Conservation (phyloP, 2,329 filamentous ascomycete genomes). For the Annulohypoxylon truncatum region DNA sequence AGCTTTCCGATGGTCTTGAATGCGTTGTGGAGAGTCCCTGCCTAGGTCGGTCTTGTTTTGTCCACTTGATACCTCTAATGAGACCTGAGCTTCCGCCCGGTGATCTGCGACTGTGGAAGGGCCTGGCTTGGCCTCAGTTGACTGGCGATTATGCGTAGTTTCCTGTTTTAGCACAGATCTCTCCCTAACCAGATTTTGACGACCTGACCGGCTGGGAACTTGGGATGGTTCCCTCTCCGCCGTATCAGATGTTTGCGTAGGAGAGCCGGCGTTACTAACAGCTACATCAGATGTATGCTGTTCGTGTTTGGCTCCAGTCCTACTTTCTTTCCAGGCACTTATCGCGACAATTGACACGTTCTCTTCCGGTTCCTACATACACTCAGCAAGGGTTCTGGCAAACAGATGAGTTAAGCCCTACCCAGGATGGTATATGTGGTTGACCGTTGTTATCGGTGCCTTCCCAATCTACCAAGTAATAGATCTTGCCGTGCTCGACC, state of each 20-base stretch:
- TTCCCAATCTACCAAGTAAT: constrained; percentile 69
- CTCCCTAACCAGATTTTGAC: constrained; percentile 1
- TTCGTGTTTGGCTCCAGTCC: constrained; percentile 17
- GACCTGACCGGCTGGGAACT: background rate
- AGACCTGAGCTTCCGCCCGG: background rate
- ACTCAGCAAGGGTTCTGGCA: constrained; percentile 16
- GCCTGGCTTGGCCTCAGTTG: background rate
- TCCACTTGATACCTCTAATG: constrained; percentile 1
- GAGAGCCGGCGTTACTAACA: background rate
- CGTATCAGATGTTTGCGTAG: constrained; percentile 22
- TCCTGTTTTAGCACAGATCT: constrained; percentile 13
- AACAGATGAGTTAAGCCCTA: constrained; percentile 43
- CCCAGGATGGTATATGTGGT: constrained; percentile 64
- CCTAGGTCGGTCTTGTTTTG: background rate
- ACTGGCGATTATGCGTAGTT: constrained; percentile 13
- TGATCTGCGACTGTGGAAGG: background rate
- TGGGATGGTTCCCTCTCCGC: constrained; percentile 8
- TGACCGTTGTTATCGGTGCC: constrained; percentile 61
- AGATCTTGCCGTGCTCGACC: constrained; percentile 42
- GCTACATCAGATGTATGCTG: constrained; percentile 20
- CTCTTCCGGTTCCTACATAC: constrained; percentile 43
- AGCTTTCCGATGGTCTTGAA: background rate
- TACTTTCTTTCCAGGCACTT: constrained; percentile 42
- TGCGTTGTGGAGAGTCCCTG: background rate
- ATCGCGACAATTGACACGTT: constrained; percentile 45